Base-by-base conservation (phyloP, 2,329 filamentous ascomycete species). In the Sphaerulina vaccinii region DNA sequence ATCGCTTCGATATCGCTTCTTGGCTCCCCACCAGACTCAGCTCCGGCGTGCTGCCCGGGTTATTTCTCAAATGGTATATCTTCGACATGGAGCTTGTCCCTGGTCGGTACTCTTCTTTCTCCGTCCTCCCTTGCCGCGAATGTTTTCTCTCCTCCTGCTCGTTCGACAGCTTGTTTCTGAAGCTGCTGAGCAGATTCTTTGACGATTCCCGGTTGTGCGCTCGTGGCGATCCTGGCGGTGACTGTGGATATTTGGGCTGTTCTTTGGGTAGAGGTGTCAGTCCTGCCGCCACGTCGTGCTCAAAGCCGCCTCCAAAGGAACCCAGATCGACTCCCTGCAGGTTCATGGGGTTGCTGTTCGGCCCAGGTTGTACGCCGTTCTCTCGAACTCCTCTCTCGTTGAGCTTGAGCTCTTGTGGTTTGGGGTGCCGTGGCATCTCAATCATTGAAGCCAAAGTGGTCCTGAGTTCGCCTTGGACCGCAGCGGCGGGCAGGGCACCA, bases 1-100 rank as follows among this genome's bases (percentile, higher is more conserved):
- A 53, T 16, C 52, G 46, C 50, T 63, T 63, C 42, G 54, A 46
- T 35, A 61, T 53, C 38, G 59, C 62, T 49, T 67, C 65, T 40
- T 61, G 58, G 46, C 66, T 66, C 22, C 63, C 61, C 33, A 68
- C 57, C 58, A 69, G 49, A 55, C 68, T 73, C 48, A 78, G 60
- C 50, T 78, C 74, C 38, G 75, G 74, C 42, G 75, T 76, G 32
- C 75, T 78, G 23, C 73, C 73, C n/a, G 72, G 69, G 48, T 67
- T 68, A 49, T 70, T 71, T 45, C 71, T 68, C 51, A 76, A 65
- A 22, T 68, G 61, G 64, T 72, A 69, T 66, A 77, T 51, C 38
- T 64, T 65, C 2, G 61, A 66, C 55, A 67, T 60, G 45, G 62
- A 65, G 58, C 65, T 64, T 36, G 57, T 65, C 15, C 54, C 56